phyloP scores from a whole-genome alignment of 345 rosid species.

The Orychophragmus violaceus region DNA sequence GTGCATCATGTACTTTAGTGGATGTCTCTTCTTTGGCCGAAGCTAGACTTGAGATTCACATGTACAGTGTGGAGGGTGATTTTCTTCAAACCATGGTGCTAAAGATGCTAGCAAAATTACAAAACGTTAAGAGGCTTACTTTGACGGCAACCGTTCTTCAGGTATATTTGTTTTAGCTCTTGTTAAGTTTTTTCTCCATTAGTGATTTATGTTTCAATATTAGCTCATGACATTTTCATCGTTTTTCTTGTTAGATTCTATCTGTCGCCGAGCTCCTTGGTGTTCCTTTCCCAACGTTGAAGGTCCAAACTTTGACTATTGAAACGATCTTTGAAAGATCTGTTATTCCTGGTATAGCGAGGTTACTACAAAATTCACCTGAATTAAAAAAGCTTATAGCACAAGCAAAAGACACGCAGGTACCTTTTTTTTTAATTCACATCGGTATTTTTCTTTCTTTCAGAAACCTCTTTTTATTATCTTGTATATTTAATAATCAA shows the following conservation, averaged over 20 bases:
- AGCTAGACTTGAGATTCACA: neutral
- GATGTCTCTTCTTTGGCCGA: neutral
- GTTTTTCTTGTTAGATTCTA: constrained; percentile 4
- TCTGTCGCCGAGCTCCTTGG: neutral
- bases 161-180: too few species aligned
- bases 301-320: neutral
- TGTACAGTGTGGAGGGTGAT: neutral
- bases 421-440: too few species aligned
- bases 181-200: too few species aligned
- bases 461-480: neutral
- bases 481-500: neutral
- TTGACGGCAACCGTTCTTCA: neutral
- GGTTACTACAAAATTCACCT: constrained; percentile 15
- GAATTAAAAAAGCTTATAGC: constrained; percentile 18
- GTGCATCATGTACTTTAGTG: neutral
- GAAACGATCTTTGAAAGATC: neutral
- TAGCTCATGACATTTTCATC: neutral
- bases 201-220: neutral
- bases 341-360: constrained; percentile 9
- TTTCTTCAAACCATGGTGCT: neutral
- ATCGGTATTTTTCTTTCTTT: neutral
- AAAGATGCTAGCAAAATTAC: constrained; percentile 1
- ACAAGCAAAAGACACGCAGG: neutral
- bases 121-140: constrained; percentile 2
- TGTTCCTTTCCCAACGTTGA: neutral